Base-by-base conservation (phyloP, 495 filamentous ascomycete genomes). In the Sphaerosporella brunnea region DNA sequence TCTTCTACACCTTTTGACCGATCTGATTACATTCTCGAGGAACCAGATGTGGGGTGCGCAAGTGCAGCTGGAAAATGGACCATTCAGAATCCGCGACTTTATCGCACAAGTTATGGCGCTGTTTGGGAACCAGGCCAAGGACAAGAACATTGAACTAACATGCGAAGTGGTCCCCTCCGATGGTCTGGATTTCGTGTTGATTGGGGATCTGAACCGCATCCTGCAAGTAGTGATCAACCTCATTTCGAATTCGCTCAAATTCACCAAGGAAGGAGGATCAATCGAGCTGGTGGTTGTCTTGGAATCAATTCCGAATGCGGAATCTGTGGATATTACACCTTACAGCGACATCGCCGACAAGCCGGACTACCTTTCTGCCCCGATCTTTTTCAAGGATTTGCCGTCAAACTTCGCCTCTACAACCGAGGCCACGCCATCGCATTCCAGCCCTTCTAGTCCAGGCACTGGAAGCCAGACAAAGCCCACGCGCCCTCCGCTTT, bases 21-120 rank as follows among this genome's bases (percentile, higher is more conserved):
- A 95, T 65, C 65, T 93, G 9, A 67, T 95, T 34, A 92, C 80
- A 2, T 94, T 94, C 66, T 87, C 80, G 49, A 90, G 87, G 63
- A 94, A 94, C 61, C 84, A 93, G 65, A 84, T 93, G 44, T 87
- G 88, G 0, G 74, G 76, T 50, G 77, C 87, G 45, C 69, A 72
- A 48, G 65, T 95, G 21, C 75, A 67, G 30, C 63, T 95, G 3
- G 85, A 94, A 45, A 81, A 90, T 57, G 81, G 73, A 48, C 54
- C 53, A 23, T 95, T 95, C 54, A 71, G 75, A 30, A 56, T 95
- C 19, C 73, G 74, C 9, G 87, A 95, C 49, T 74, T 93, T 49
- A 73, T 74, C 45, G 73, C 80, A 9, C 87, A 93, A 56, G 68
- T 93, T 19, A 55, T 76, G 16, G 80, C 82, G 9, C 86, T 93